These are phyloP conservation scores for Sanghuangporus baumii DNA, from an alignment of 1,284 basidiomycete species.

Conservation along the genomic window DNA sequence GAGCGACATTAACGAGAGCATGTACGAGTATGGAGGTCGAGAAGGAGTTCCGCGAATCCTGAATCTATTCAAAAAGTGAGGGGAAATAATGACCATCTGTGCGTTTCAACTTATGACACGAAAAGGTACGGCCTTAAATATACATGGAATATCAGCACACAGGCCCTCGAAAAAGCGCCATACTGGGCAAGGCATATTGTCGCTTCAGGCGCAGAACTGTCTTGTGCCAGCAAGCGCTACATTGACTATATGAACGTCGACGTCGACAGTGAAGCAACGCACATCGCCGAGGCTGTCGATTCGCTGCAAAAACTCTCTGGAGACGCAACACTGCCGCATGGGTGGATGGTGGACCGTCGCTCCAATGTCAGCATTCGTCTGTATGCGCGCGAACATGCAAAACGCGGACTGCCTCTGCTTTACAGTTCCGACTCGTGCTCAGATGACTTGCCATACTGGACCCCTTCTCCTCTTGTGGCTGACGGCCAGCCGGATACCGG, in stretches of 20 bases:
- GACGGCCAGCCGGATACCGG: constrained; percentile 17
- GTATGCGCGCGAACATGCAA: constrained; percentile 21
- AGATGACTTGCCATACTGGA: constrained; percentile 36
- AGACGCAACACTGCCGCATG: constrained; percentile 24
- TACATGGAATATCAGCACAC: background rate
- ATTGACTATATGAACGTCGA: constrained; percentile 21
- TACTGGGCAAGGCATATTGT: constrained; percentile 28
- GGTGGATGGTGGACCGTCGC: constrained; percentile 27
- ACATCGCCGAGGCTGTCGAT: constrained; percentile 27
- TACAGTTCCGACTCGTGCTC: constrained; percentile 25
- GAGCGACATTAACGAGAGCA: background rate
- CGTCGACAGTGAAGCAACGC: constrained; percentile 21
- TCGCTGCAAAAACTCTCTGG: constrained; percentile 22
- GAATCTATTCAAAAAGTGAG: constrained; percentile 1
- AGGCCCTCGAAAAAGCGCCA: background rate
- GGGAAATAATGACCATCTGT: background rate
- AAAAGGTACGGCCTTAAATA: background rate
- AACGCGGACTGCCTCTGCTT: constrained; percentile 20
- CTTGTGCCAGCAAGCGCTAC: constrained; percentile 22
- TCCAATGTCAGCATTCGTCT: constrained; percentile 19
- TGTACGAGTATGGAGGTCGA: background rate
- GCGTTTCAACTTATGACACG: background rate
- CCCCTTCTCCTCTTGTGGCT: constrained; percentile 21
- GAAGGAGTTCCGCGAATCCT: background rate
- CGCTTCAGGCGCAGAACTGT: constrained; percentile 17